These are phyloP conservation scores for Pseudognaphalium luteoalbum DNA, from an alignment of 129 eudicot species.

Conservation along the genomic window DNA sequence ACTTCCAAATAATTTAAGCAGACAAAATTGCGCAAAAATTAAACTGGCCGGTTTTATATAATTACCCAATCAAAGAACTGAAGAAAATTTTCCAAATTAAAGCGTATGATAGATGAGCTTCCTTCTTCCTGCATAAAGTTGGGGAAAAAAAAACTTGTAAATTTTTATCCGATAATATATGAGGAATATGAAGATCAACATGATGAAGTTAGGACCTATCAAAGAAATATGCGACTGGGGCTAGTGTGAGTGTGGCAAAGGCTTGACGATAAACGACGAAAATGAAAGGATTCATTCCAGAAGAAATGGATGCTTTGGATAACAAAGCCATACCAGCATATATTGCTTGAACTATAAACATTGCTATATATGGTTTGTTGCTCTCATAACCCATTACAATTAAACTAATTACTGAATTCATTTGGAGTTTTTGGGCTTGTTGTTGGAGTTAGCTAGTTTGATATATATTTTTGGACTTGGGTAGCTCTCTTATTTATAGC, in stretches of 20 bases:
- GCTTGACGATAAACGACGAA: conserved; percentile 79
- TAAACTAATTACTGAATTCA: conserved; percentile 12
- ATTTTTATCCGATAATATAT: background rate
- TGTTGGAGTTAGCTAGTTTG: background rate
- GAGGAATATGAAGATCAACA: background rate
- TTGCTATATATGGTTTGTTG: conserved; percentile 51
- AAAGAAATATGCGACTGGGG: conserved; percentile 59
- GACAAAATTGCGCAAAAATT: background rate
- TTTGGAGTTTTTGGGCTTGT: conserved; percentile 1
- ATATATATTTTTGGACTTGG: conserved; percentile 19
- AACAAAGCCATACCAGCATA: conserved; percentile 81
- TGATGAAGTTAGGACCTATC: conserved; percentile 44
- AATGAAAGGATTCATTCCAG: conserved; percentile 74
- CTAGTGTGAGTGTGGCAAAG: conserved; percentile 56
- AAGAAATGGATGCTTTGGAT: conserved; percentile 62
- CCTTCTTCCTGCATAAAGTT: conserved; percentile 37
- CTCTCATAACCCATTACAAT: conserved; percentile 37
- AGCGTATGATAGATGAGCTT: conserved; percentile 39
- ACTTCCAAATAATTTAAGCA: background rate
- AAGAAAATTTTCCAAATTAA: conserved; percentile 60
- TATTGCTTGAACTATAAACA: conserved; percentile 52
- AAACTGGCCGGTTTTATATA: background rate
- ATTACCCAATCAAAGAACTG: conserved; percentile 65
- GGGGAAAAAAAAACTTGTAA: background rate
- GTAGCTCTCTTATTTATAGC: conserved; percentile 28